These are phyloP conservation scores for Lyophyllum semitale DNA, from an alignment of 768 basidiomycete species.

Conservation along the genomic window DNA sequence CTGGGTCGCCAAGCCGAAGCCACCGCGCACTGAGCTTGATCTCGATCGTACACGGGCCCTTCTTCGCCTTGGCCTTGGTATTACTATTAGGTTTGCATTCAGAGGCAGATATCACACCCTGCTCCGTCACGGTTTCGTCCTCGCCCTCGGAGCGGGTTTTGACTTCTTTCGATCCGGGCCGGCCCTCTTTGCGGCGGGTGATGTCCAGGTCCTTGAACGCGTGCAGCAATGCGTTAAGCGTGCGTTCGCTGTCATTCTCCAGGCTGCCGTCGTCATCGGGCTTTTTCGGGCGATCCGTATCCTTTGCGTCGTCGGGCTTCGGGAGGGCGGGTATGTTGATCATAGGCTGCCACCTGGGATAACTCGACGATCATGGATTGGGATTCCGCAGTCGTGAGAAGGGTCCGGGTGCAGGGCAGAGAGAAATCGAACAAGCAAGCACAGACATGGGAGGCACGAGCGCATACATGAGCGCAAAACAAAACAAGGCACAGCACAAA, in stretches of 20 bases:
- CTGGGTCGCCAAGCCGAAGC: neutral
- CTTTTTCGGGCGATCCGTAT: neutral
- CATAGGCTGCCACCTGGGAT: neutral
- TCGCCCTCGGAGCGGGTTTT: neutral
- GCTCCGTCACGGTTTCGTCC: neutral
- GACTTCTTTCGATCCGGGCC: neutral
- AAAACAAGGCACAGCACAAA: neutral
- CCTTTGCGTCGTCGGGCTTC: neutral
- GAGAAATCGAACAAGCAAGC: no score
- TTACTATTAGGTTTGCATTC: neutral
- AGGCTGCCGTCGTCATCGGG: neutral
- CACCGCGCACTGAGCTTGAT: conserved; percentile 10
- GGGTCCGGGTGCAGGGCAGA: no score
- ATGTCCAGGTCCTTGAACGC: conserved; percentile 3
- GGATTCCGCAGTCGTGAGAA: no score
- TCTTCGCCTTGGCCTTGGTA: neutral
- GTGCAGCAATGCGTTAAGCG: neutral
- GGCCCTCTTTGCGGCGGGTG: neutral
- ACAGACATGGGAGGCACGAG: no score
- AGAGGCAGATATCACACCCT: no score
- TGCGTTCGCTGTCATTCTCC: neutral
- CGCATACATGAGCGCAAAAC: no score
- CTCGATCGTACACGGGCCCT: conserved; percentile 3
- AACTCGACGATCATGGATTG: no score
- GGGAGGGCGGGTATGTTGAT: neutral